These are phyloP conservation scores for Musa acuminata DNA, from an alignment of 176 grass and related monocot species.

Conservation along the genomic window DNA sequence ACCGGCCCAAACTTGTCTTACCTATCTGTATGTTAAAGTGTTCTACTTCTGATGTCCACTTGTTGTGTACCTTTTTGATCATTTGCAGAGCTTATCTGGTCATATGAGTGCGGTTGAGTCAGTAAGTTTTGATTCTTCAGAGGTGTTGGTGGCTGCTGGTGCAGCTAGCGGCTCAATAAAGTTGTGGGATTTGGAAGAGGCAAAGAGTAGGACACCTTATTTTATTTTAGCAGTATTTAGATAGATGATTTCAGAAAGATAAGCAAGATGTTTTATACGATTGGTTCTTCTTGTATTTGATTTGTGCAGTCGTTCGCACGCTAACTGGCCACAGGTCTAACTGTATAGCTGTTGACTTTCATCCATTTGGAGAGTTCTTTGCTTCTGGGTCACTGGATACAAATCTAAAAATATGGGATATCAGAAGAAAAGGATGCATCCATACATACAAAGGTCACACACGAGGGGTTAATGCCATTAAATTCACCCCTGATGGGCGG, in stretches of 20 bases:
- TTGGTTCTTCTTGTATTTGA: conserved; percentile 5
- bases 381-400: conserved; percentile 85
- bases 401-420: conserved; percentile 97
- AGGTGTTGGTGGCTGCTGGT: conserved; percentile 71
- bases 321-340: conserved; percentile 87
- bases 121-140: conserved; percentile 77
- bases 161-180: conserved; percentile 77
- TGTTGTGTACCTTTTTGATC: conserved; percentile 11
- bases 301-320: conserved; percentile 59
- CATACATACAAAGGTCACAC: conserved; percentile 91
- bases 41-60: conserved; percentile 4
- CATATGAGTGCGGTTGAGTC: conserved; percentile 82
- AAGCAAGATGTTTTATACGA: conserved; percentile 2
- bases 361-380: conserved; percentile 92
- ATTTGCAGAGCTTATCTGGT: conserved; percentile 57
- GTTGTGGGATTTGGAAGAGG: conserved; percentile 79
- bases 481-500: conserved; percentile 80
- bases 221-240: not conserved
- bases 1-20: conserved; percentile 6
- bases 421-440: conserved; percentile 80
- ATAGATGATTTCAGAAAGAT: conserved; percentile 5
- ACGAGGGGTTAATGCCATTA: conserved; percentile 62
- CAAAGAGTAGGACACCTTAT: conserved; percentile 46
- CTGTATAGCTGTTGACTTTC: conserved; percentile 78
- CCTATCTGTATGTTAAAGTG: not conserved